Percentiles rank a stretch among this genome's conserved stretches.
These are phyloP conservation scores for Ramularia endophylla DNA, from an alignment of 2,329 filamentous ascomycete genomes.

Conservation along the genomic window DNA sequence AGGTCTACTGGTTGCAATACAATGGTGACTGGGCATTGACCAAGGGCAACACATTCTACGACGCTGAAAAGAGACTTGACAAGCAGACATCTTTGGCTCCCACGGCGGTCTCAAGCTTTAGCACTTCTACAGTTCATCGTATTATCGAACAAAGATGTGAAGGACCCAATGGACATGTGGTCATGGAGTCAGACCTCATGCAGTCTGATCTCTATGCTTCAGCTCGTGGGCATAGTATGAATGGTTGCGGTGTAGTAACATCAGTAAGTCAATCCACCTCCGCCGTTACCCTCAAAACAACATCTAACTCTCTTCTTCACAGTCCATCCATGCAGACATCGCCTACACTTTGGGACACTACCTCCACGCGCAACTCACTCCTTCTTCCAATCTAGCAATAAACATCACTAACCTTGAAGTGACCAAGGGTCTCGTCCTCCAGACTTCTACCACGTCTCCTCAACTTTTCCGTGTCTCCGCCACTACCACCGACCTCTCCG, in stretches of 20 bases:
- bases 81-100: no score
- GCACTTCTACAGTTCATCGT: constrained; percentile 30
- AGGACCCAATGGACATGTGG: constrained; percentile 19
- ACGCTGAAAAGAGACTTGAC: constrained; percentile 4
- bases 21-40: constrained; percentile 28
- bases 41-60: constrained; percentile 16
- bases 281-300: constrained; percentile 5
- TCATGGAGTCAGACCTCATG: constrained; percentile 37
- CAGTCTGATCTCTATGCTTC: constrained; percentile 35
- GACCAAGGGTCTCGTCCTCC: constrained; percentile 18
- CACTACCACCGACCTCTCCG: no score
- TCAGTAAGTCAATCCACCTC: constrained; percentile 39
- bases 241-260: constrained; percentile 34
- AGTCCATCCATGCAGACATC: constrained; percentile 34
- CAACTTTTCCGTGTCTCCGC: constrained; percentile 4
- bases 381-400: constrained; percentile 22
- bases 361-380: constrained; percentile 9
- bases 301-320: constrained; percentile 9
- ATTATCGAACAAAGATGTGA: neutral
- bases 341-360: constrained; percentile 30
- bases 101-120: no score
- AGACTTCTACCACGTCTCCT: constrained; percentile 1
- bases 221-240: constrained; percentile 40
- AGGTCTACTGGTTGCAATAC: constrained; percentile 36
- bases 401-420: constrained; percentile 38